These are phyloP conservation scores for Candida nemodendra DNA, from an alignment of 805 yeast species.

Conservation along the genomic window DNA sequence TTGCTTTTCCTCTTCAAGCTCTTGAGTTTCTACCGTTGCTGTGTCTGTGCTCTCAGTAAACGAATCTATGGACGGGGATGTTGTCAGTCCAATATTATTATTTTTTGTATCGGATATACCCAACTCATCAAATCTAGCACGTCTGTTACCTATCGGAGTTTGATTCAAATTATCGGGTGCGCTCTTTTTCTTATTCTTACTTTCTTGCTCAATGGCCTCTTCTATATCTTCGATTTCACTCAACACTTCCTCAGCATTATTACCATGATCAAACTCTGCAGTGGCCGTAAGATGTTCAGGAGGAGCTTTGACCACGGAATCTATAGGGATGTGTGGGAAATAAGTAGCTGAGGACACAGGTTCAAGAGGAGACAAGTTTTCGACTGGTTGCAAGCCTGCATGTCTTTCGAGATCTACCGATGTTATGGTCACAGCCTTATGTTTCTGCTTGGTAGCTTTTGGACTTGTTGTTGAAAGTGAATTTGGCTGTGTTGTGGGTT, in stretches of 20 bases:
- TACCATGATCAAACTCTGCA: slow-evolving; percentile 43
- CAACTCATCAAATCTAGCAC: background rate
- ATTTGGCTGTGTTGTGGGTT: background rate
- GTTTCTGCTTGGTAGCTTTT: slow-evolving; percentile 5
- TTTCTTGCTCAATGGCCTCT: slow-evolving; percentile 22
- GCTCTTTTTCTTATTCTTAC: slow-evolving; percentile 4
- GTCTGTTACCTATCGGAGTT: background rate
- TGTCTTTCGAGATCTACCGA: slow-evolving; percentile 17
- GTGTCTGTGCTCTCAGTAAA: slow-evolving; percentile 1
- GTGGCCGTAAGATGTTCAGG: slow-evolving; percentile 50
- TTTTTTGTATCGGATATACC: background rate
- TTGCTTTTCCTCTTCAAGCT: background rate
- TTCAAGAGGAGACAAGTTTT: slow-evolving; percentile 37
- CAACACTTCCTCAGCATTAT: slow-evolving; percentile 20
- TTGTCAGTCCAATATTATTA: background rate
- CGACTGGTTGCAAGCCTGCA: background rate
- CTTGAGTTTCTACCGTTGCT: slow-evolving; percentile 1
- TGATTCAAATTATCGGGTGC: background rate
- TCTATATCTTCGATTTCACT: slow-evolving; percentile 27
- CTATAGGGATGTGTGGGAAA: slow-evolving; percentile 59
- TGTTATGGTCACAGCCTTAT: slow-evolving; percentile 14
- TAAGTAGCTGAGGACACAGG: slow-evolving; percentile 72
- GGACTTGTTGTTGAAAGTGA: slow-evolving; percentile 6
- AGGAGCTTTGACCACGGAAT: slow-evolving; percentile 15
- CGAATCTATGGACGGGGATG: slow-evolving; percentile 2